Conservation (phyloP, 805 yeast genomes). For the Kuraishia hungarica region DNA sequence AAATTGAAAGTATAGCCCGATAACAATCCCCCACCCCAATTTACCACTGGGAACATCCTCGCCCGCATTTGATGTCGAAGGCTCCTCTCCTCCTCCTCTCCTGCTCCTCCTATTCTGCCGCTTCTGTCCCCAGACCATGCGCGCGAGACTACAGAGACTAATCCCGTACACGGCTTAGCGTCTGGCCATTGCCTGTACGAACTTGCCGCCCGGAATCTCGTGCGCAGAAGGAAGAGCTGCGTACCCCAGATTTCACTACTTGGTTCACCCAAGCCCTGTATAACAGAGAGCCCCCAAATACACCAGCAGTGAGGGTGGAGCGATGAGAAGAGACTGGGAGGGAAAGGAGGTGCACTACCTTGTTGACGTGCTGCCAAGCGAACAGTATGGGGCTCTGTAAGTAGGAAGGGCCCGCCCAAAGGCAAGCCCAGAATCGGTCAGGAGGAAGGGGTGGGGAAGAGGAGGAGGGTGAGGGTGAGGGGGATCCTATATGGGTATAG, state of each 20-base stretch:
- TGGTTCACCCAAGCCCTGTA: too few species aligned
- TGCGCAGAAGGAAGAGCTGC: background rate
- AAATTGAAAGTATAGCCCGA: background rate
- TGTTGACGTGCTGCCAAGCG: background rate
- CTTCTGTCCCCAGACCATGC: too few species aligned
- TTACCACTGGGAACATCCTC: background rate
- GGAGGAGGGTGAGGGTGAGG: too few species aligned
- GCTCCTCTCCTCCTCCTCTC: background rate
- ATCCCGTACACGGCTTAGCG: background rate
- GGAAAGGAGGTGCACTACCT: background rate
- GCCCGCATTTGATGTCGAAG: background rate
- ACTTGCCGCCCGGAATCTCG: background rate
- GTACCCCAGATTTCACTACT: background rate
- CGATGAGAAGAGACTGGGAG: background rate
- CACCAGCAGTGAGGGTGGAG: background rate
- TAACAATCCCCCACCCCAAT: background rate
- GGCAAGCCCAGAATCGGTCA: background rate
- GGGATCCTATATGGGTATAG: too few species aligned
- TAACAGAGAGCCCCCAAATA: background rate
- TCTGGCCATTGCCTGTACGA: background rate
- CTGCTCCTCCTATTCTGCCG: background rate
- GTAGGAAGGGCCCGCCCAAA: too few species aligned
- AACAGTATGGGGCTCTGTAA: background rate
- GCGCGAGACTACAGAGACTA: too few species aligned
- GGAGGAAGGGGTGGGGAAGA: too few species aligned